Conservation (phyloP, 257 asterid species). For the Primulina tabacum region DNA sequence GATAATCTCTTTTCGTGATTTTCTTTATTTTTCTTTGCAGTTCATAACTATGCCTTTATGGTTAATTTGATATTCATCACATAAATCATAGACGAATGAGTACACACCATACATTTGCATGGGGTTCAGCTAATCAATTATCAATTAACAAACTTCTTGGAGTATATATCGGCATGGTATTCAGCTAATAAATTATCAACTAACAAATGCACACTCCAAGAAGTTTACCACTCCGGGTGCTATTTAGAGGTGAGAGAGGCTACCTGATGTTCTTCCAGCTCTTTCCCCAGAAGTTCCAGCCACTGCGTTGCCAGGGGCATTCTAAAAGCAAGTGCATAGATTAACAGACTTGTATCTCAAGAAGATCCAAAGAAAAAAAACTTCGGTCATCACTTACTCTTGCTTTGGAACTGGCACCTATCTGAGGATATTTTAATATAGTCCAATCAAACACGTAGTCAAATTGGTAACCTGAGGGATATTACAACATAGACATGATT, state of each 20-base stretch:
- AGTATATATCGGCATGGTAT: too few relatives aligned
- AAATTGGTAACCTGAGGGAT: constrained; percentile 72
- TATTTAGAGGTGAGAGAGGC: constrained; percentile 10
- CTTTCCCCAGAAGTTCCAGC: constrained; percentile 55
- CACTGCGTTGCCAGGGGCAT: constrained; percentile 50
- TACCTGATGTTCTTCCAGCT: constrained; percentile 53
- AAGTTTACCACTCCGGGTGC: neutral
- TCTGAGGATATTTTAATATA: constrained; percentile 80
- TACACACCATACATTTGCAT: neutral
- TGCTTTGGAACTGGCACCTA: constrained; percentile 74
- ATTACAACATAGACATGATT: constrained; percentile 15
- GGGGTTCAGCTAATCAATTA: neutral
- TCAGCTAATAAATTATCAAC: too few relatives aligned
- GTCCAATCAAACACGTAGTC: constrained; percentile 97
- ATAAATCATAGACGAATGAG: neutral
- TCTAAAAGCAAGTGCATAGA: constrained; percentile 42
- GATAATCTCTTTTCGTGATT: neutral
- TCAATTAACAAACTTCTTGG: neutral
- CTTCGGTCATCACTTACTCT: constrained; percentile 50
- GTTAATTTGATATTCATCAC: neutral
- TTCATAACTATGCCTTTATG: neutral
- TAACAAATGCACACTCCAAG: constrained; percentile 6
- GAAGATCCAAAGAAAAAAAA: constrained; percentile 17
- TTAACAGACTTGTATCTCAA: constrained; percentile 16
- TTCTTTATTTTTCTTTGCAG: neutral